These are phyloP conservation scores for Gymnopilus junonius DNA, from an alignment of 768 basidiomycete species.

Conservation along the genomic window DNA sequence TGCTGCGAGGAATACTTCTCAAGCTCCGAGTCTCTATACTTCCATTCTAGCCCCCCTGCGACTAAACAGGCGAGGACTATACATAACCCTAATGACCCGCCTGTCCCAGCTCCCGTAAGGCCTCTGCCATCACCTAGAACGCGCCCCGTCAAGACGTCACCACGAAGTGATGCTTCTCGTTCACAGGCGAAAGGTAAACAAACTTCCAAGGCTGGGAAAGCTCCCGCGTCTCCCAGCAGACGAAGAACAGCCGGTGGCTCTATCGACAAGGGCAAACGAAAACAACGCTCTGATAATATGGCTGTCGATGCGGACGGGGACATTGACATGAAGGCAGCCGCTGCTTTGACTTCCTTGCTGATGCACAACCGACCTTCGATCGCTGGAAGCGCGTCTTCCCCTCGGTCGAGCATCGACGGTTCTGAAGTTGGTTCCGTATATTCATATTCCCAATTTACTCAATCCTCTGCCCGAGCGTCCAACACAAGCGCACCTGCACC, in stretches of 20 bases:
- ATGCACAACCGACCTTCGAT: conserved; percentile 67
- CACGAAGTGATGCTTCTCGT: conserved; percentile 53
- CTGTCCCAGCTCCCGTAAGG: conserved; percentile 55
- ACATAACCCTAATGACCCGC: conserved; percentile 73
- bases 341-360: conserved; percentile 74
- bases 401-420: conserved; percentile 72
- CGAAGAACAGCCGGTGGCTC: conserved; percentile 45
- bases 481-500: conserved; percentile 42
- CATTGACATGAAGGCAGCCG: conserved; percentile 83
- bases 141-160: conserved; percentile 41
- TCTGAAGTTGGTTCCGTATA: conserved; percentile 68
- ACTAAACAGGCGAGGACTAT: conserved; percentile 80
- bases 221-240: conserved; percentile 41
- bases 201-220: conserved; percentile 35
- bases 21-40: conserved; percentile 67
- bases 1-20: conserved; percentile 36
- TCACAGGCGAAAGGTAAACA: conserved; percentile 45
- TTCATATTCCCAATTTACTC: conserved; percentile 66
- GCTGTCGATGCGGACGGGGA: conserved; percentile 51
- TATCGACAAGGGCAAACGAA: conserved; percentile 54
- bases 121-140: conserved; percentile 49
- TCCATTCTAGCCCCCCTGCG: conserved; percentile 79
- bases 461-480: conserved; percentile 65
- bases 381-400: conserved; percentile 63
- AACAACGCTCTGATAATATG: conserved; percentile 33